phyloP scores from a whole-genome alignment of 768 basidiomycete species.

The Trametes cingulata region DNA sequence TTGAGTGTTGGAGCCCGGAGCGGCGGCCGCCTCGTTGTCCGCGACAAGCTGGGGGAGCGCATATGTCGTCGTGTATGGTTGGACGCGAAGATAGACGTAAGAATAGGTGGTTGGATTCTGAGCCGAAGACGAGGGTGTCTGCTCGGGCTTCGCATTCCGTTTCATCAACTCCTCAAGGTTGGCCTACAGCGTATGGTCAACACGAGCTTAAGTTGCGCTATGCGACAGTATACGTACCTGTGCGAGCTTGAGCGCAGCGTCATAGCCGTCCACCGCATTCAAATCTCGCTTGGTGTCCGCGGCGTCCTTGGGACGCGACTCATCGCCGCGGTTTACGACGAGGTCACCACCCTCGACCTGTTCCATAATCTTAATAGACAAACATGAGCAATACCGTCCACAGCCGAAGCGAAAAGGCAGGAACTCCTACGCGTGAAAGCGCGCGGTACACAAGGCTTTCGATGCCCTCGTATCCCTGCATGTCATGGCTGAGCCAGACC shows the following conservation, averaged over 20 bases:
- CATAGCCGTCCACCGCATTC: slow-evolving; percentile 81
- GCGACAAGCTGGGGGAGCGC: slow-evolving; percentile 39
- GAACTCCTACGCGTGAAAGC: slow-evolving; percentile 63
- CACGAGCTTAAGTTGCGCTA: background rate
- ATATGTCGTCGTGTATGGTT: slow-evolving; percentile 73
- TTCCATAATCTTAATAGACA: slow-evolving; percentile 67
- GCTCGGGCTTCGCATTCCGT: slow-evolving; percentile 47
- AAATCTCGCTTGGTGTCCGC: slow-evolving; percentile 61
- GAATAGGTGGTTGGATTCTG: slow-evolving; percentile 79
- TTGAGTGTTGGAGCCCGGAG: slow-evolving; percentile 28
- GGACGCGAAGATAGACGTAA: slow-evolving; percentile 90
- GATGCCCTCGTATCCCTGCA: slow-evolving; percentile 94
- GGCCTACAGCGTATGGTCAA: slow-evolving; percentile 47
- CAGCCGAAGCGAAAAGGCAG: slow-evolving; percentile 4
- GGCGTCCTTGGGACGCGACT: slow-evolving; percentile 65
- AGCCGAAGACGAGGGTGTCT: slow-evolving; percentile 32
- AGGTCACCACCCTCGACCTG: slow-evolving; percentile 94
- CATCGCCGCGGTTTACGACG: slow-evolving; percentile 80
- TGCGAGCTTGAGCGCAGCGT: slow-evolving; percentile 82
- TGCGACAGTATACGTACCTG: slow-evolving; percentile 45
- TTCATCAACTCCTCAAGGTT: slow-evolving; percentile 77
- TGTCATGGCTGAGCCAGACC: slow-evolving; percentile 93
- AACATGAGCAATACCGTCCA: background rate
- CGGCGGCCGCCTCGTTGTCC: slow-evolving; percentile 24
- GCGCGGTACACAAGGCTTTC: slow-evolving; percentile 93